phyloP scores from a whole-genome alignment of 2,329 filamentous ascomycete genomes.

The Epichloe baconii region DNA sequence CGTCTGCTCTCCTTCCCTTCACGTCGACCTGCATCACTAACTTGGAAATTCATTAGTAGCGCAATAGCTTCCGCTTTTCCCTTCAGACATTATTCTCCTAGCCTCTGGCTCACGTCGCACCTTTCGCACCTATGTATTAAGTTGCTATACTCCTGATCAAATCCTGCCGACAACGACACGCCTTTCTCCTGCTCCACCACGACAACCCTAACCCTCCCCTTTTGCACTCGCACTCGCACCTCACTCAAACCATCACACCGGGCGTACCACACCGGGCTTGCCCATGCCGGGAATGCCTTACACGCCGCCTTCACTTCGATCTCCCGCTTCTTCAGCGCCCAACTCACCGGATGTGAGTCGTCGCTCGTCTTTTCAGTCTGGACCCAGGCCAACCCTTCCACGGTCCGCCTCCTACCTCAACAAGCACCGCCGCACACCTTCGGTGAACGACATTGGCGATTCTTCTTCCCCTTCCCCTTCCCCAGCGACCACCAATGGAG shows the following conservation, averaged over 20 bases:
- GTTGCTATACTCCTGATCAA: background rate
- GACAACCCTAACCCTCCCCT: background rate
- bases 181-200: background rate
- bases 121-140: conserved; percentile 1
- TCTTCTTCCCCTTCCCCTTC: conserved; percentile 16
- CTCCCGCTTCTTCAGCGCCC: conserved; percentile 45
- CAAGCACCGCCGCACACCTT: conserved; percentile 47
- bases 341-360: conserved; percentile 45
- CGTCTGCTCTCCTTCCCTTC: background rate
- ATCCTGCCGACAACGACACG: background rate
- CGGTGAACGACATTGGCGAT: conserved; percentile 22
- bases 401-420: conserved; percentile 54
- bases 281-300: conserved; percentile 59
- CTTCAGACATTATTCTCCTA: background rate
- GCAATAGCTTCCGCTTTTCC: background rate
- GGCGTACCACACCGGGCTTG: conserved; percentile 12
- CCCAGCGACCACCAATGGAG: conserved; percentile 13
- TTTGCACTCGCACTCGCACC: background rate
- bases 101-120: background rate
- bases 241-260: conserved; percentile 4
- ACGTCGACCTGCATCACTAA: background rate
- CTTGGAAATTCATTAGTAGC: background rate
- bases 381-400: conserved; percentile 41
- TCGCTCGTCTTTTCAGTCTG: conserved; percentile 41
- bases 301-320: conserved; percentile 62